phyloP scores from a whole-genome alignment of 441 rosid species.

The Corymbia citriodora region DNA sequence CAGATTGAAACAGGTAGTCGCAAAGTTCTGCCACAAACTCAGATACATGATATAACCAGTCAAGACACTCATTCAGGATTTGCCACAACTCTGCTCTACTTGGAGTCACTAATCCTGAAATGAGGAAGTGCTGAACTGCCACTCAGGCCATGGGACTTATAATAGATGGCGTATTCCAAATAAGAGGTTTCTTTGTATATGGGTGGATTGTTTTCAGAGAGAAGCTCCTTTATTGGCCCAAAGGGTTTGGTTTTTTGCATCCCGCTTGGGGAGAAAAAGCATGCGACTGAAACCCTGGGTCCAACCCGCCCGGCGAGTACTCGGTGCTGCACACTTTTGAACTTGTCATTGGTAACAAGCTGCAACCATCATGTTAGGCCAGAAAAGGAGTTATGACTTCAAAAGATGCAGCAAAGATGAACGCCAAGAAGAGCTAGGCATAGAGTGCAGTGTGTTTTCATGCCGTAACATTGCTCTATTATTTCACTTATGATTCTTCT shows the following conservation, averaged over 20 bases:
- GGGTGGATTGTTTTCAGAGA: conserved; percentile 16
- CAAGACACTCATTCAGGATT: background rate
- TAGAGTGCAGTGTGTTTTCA: background rate
- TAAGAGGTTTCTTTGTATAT: conserved; percentile 24
- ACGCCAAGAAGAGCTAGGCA: background rate
- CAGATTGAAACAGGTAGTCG: background rate
- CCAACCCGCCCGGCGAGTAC: conserved; percentile 10
- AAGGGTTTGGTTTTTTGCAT: conserved; percentile 15
- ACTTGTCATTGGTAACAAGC: conserved; percentile 34
- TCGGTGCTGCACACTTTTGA: conserved; percentile 43
- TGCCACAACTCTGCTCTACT: background rate
- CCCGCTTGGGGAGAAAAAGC: conserved; percentile 32
- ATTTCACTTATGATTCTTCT: background rate
- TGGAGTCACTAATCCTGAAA: conserved; percentile 4
- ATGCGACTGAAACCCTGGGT: conserved; percentile 28
- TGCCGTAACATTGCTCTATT: background rate
- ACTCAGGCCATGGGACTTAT: conserved; percentile 29
- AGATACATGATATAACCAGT: background rate
- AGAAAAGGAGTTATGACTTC: background rate
- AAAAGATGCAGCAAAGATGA: background rate
- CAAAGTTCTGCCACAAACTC: background rate
- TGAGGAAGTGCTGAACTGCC: conserved; percentile 29
- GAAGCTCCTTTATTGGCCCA: conserved; percentile 30
- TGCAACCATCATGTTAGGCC: background rate
- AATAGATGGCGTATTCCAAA: conserved; percentile 22